Evolutionary conservation across 345 rosid genomes (phyloP).

Genomic region (Geranium rotundifolium): DNA sequence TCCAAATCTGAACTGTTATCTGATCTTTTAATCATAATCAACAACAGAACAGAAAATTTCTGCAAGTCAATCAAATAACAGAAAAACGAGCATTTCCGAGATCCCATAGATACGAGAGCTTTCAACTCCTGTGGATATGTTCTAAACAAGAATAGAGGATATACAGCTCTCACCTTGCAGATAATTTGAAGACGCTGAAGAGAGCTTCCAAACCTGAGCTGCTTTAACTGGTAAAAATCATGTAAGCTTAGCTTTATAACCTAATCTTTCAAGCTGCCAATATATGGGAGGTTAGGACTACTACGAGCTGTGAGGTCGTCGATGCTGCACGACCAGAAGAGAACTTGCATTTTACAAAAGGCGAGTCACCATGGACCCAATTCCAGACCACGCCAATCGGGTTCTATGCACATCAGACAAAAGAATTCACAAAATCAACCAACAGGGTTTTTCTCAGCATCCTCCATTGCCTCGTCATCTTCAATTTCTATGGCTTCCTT

Average conservation of each 20-base stretch:
- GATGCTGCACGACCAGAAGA: background rate
- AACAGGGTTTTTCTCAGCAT: background rate
- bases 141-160: too few species aligned
- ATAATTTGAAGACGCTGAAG: too few species aligned
- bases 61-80: too few species aligned
- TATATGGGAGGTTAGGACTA: background rate
- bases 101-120: background rate
- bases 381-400: background rate
- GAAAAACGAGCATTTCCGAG: background rate
- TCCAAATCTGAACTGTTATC: conserved; percentile 9
- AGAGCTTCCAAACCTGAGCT: background rate
- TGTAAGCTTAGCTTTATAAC: background rate
- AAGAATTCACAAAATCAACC: background rate
- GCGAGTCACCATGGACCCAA: background rate
- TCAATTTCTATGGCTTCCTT: background rate
- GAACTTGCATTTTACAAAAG: background rate
- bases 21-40: conserved; percentile 8
- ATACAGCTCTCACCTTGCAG: background rate
- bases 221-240: background rate
- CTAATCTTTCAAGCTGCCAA: background rate
- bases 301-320: background rate
- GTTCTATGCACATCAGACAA: conserved; percentile 3
- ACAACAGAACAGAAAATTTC: conserved; percentile 3
- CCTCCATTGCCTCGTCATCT: background rate
- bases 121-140: background rate